These are phyloP conservation scores for Xylaria sp. DNA, from an alignment of 2,329 filamentous ascomycete genomes.

Conservation along the genomic window DNA sequence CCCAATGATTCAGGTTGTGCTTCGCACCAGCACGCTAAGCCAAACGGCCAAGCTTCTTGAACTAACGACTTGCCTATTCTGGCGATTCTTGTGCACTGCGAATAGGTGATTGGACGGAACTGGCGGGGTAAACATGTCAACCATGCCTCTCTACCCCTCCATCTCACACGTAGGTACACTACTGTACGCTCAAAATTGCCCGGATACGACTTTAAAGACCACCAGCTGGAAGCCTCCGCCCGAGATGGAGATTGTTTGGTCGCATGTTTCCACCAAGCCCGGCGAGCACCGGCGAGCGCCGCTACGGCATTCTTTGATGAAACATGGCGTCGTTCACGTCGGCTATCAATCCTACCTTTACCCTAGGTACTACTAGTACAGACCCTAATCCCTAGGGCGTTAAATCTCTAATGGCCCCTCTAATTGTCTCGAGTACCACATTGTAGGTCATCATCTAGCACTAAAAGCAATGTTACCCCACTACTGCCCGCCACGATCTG, in stretches of 20 bases:
- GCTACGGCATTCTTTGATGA: constrained; percentile 13
- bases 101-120: constrained; percentile 26
- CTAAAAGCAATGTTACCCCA: constrained; percentile 20
- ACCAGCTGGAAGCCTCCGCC: constrained; percentile 12
- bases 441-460: too few relatives aligned
- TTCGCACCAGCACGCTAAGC: background rate
- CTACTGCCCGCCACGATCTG: background rate
- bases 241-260: background rate
- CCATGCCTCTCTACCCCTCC: constrained; percentile 19
- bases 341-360: background rate
- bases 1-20: background rate
- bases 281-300: constrained; percentile 27
- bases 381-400: background rate
- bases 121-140: constrained; percentile 24
- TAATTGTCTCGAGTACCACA: too few relatives aligned
- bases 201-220: constrained; percentile 14
- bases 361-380: background rate
- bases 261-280: background rate
- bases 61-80: constrained; percentile 33
- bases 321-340: constrained; percentile 9
- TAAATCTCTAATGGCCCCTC: too few relatives aligned
- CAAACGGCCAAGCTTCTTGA: background rate
- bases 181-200: background rate
- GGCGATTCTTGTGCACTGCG: constrained; percentile 4
- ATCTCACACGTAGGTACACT: background rate